Conservation (phyloP, 2,329 filamentous ascomycete genomes). For the Colletotrichum sansevieriae region DNA sequence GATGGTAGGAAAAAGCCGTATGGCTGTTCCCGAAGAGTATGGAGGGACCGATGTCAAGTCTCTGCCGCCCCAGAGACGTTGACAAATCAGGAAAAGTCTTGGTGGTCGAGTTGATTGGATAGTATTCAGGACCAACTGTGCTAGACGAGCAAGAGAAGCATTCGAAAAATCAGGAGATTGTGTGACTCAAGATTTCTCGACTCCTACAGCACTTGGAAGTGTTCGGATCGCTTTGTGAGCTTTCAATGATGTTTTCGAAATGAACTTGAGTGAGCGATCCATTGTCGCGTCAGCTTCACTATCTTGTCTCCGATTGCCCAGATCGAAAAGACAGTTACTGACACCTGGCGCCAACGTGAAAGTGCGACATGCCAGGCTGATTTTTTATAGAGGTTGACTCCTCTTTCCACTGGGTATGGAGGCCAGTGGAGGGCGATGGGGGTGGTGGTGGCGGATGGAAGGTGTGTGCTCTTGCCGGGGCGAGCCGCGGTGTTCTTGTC, state of each 20-base stretch:
- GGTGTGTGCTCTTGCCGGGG: not conserved
- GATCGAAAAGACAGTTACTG: conserved; percentile 15
- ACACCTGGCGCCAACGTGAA: conserved; percentile 29
- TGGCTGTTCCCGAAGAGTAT: no score
- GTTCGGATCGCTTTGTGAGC: not conserved
- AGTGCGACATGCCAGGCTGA: conserved; percentile 22
- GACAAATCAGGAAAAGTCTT: not conserved
- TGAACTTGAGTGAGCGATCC: not conserved
- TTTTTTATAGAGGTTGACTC: conserved; percentile 27
- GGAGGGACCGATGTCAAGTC: not conserved
- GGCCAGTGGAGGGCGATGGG: not conserved
- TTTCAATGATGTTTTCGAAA: not conserved
- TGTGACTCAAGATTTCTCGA: not conserved
- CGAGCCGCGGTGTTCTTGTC: not conserved
- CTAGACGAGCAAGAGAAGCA: not conserved
- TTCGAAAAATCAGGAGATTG: not conserved
- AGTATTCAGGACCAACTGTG: not conserved
- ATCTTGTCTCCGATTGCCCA: conserved; percentile 24
- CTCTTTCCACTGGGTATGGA: not conserved
- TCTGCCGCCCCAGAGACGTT: conserved; percentile 1
- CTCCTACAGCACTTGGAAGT: not conserved
- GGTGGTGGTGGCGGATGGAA: not conserved
- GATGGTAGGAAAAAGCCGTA: no score
- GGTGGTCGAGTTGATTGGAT: not conserved
- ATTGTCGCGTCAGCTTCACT: conserved; percentile 22